Conservation (phyloP, 2,329 filamentous ascomycete genomes). For the Colletotrichum camelliae region DNA sequence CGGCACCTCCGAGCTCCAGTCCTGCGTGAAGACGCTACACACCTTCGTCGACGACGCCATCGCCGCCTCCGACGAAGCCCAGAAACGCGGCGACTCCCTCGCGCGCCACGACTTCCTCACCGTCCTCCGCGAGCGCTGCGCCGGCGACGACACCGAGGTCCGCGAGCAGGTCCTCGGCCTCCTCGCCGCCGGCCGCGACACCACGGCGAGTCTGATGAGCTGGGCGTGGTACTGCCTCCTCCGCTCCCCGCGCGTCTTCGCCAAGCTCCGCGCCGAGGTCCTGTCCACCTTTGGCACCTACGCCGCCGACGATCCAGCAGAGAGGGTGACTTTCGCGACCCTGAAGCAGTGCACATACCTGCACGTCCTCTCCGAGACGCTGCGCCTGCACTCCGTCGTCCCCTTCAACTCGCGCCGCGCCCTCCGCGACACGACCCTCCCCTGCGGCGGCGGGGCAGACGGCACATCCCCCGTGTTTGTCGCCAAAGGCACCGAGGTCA, state of each 20-base stretch:
- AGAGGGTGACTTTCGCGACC: conserved; percentile 16
- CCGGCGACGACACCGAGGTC: not conserved
- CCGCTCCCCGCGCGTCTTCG: conserved; percentile 10
- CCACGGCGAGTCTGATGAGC: conserved; percentile 26
- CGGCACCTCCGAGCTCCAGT: not conserved
- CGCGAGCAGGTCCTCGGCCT: conserved; percentile 12
- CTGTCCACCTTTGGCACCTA: not conserved
- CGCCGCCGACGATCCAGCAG: not conserved
- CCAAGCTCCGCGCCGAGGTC: conserved; percentile 22
- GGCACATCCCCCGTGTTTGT: conserved; percentile 36
- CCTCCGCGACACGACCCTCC: conserved; percentile 35
- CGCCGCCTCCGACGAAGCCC: conserved; percentile 1
- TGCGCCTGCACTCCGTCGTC: conserved; percentile 39
- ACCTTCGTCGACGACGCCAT: conserved; percentile 22
- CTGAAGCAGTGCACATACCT: conserved; percentile 29
- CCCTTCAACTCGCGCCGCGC: conserved; percentile 37
- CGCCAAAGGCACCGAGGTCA: conserved; percentile 29
- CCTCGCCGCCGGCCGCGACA: conserved; percentile 28
- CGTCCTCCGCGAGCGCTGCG: conserved; percentile 15
- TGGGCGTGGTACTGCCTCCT: conserved; percentile 26
- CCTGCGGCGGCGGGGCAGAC: conserved; percentile 39
- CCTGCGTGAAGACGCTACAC: conserved; percentile 6
- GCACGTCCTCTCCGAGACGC: conserved; percentile 28
- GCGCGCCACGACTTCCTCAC: conserved; percentile 22
- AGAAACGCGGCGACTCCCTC: not conserved